Evolutionary conservation across 176 grass and related monocot genomes (phyloP), one percentile per base, ranked within the genome.

Genomic region (Metroxylon sagu): DNA sequence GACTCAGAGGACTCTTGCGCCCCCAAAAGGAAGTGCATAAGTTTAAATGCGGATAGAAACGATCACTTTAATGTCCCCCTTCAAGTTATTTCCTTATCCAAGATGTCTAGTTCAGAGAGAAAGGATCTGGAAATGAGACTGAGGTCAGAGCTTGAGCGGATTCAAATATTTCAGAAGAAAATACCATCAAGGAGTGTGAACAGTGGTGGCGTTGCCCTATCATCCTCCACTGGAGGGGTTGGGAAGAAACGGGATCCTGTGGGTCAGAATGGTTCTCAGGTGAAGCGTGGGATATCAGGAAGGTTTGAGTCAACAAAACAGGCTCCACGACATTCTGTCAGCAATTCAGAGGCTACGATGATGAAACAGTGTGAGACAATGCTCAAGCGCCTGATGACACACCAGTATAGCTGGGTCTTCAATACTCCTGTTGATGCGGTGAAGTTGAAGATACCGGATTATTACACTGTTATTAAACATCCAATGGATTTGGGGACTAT

Each of bases 401-500:
- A 98, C 72, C 25, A 23, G 0, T 73, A 79, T 65, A 59, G 73
- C 54, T 19, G 29, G 53, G 88, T 89, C 1, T 98, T 98, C 57
- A 79, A 92, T 76, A 74, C 14, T 0, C 94, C 94, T 18, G 94
- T 98, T 25, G 94, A 98, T 73, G 71, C 69, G 53, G 79, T 79
- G 18, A 83, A 85, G 65, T 56, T 85, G n/a, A 81, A 83, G 26
- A 64, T 98, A 71, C 94, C 94, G 43, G 94, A 98, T 83, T 98
- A 98, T 79, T 89, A 81, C 54, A 61, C 72, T 56, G 78, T 92
- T 62, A 74, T 98, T 60, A 85, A 92, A 71, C 55, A 82, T 50
- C 94, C 94, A 16, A 98, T 98, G 94, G 94, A 98, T 75, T 75
- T 98, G 59, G 84, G 94, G 16, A 92, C 94, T 2, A 52, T 98